Evolutionary conservation across 768 basidiomycete species (phyloP).

Genomic region (Agrocybe pediades): DNA sequence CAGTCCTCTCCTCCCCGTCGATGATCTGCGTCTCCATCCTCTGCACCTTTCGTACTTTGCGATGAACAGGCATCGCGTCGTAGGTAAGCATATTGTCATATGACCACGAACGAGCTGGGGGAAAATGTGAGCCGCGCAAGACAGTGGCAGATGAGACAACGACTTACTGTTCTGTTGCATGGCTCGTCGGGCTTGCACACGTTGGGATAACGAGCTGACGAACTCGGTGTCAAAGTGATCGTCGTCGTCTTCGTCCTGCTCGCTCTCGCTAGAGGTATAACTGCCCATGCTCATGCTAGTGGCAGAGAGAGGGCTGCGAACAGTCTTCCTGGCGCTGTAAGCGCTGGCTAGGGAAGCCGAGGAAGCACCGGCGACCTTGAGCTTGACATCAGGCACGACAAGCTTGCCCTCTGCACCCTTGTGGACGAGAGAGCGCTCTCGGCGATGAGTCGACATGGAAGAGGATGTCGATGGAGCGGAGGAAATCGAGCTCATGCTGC

Average conservation of each 20-base stretch:
- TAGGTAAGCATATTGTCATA: slow-evolving; percentile 76
- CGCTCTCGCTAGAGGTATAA: slow-evolving; percentile 18
- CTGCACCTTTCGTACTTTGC: slow-evolving; percentile 53
- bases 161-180: slow-evolving; percentile 56
- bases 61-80: slow-evolving; percentile 58
- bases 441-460: slow-evolving; percentile 34
- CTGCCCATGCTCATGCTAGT: slow-evolving; percentile 8
- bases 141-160: slow-evolving; percentile 1
- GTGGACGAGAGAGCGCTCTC: slow-evolving; percentile 58
- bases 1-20: slow-evolving; percentile 51
- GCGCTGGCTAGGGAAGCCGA: slow-evolving; percentile 37
- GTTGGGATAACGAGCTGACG: slow-evolving; percentile 18
- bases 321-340: slow-evolving; percentile 25
- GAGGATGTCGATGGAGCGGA: slow-evolving; percentile 33
- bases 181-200: slow-evolving; percentile 22
- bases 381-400: slow-evolving; percentile 47
- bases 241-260: slow-evolving; percentile 26
- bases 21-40: slow-evolving; percentile 51
- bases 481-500: slow-evolving; percentile 4
- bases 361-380: slow-evolving; percentile 36
- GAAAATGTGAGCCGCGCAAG: background rate
- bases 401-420: slow-evolving; percentile 67
- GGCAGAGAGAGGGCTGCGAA: slow-evolving; percentile 35
- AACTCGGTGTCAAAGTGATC: slow-evolving; percentile 10
- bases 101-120: slow-evolving; percentile 61